These are phyloP conservation scores for Saccharomyces hybrid DNA, from an alignment of 1,139 yeast genomes.

Conservation along the genomic window DNA sequence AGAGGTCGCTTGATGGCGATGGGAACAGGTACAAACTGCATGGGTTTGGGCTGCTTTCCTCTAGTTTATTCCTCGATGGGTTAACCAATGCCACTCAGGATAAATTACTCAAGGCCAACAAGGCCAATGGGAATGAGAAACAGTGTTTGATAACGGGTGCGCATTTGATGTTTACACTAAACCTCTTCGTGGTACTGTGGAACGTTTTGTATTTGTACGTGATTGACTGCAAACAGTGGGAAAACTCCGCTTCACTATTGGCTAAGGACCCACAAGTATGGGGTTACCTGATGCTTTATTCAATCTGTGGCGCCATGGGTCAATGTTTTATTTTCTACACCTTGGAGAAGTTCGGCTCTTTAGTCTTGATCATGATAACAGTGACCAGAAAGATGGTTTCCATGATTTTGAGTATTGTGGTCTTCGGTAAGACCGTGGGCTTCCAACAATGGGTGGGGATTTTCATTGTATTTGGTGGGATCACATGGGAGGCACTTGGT, in stretches of 20 bases:
- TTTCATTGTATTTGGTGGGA: slow-evolving; percentile 71
- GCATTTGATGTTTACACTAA: slow-evolving; percentile 77
- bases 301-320: slow-evolving; percentile 80
- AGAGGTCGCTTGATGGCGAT: neutral
- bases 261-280: slow-evolving; percentile 44
- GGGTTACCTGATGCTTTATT: slow-evolving; percentile 56
- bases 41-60: slow-evolving; percentile 54
- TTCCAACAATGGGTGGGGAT: slow-evolving; percentile 73
- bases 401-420: slow-evolving; percentile 77
- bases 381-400: slow-evolving; percentile 95
- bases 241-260: slow-evolving; percentile 20
- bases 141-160: slow-evolving; percentile 57
- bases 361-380: slow-evolving; percentile 82
- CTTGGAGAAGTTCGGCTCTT: slow-evolving; percentile 73
- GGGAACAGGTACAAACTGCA: slow-evolving; percentile 15
- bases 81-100: slow-evolving; percentile 91
- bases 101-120: slow-evolving; percentile 48
- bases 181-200: slow-evolving; percentile 36
- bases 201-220: slow-evolving; percentile 38
- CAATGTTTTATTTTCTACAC: slow-evolving; percentile 86
- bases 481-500: slow-evolving; percentile 56
- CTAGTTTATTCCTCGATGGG: slow-evolving; percentile 78
- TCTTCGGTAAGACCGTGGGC: slow-evolving; percentile 70
- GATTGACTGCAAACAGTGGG: slow-evolving; percentile 21
- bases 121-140: slow-evolving; percentile 41